A percentile compares a stretch with the other conserved stretches of the same genome.
phyloP scores from a whole-genome alignment of 768 basidiomycete species.

The Glaciozyma antarctica region DNA sequence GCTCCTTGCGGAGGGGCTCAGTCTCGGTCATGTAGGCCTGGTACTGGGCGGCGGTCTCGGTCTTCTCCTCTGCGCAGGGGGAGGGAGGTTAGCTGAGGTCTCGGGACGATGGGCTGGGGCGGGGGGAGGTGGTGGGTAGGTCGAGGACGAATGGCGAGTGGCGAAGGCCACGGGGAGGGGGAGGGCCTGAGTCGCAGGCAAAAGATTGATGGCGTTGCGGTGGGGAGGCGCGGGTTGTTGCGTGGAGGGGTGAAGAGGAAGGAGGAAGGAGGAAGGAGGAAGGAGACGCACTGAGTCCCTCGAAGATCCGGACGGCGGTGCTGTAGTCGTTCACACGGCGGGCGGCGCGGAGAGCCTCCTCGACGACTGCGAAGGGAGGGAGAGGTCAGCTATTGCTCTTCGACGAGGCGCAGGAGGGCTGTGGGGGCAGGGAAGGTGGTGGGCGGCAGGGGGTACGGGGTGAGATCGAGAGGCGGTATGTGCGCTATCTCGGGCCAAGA shows the following conservation, averaged over 20 bases:
- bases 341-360: conserved; percentile 76
- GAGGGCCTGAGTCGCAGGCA: too few species aligned
- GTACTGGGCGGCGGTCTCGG: conserved; percentile 94
- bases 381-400: background rate
- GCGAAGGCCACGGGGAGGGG: background rate
- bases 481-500: too few species aligned
- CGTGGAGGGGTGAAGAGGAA: background rate
- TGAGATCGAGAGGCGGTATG: background rate
- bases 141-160: background rate
- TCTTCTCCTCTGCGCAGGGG: conserved; percentile 58
- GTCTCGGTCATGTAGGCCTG: conserved; percentile 85
- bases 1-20: conserved; percentile 75
- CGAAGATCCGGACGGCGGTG: conserved; percentile 90
- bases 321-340: conserved; percentile 93
- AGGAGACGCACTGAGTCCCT: conserved; percentile 55
- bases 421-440: background rate
- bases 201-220: too few species aligned
- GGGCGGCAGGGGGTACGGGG: too few species aligned
- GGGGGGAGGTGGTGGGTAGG: background rate
- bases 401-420: background rate
- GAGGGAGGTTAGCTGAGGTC: background rate
- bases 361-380: conserved; percentile 50
- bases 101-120: background rate
- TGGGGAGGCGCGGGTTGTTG: too few species aligned
- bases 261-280: background rate